These are phyloP conservation scores for Suillus occidentalis DNA, from an alignment of 768 basidiomycete species.

Conservation along the genomic window DNA sequence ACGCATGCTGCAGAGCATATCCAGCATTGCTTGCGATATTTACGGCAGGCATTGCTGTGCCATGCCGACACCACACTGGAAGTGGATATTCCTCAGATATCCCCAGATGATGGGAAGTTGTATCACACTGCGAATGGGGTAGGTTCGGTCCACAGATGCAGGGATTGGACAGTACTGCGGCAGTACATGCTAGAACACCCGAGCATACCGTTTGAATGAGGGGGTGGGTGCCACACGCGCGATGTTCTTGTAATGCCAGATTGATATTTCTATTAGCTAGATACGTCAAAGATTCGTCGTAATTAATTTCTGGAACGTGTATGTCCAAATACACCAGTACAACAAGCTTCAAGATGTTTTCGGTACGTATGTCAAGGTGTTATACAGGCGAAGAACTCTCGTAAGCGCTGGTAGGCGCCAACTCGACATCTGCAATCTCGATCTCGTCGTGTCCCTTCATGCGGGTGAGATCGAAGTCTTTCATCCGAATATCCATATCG, in stretches of 20 bases:
- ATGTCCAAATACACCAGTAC: neutral
- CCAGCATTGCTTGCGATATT: constrained; percentile 40
- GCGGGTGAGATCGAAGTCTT: neutral
- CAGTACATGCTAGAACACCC: constrained; percentile 29
- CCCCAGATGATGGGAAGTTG: constrained; percentile 19
- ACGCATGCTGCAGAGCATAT: constrained; percentile 31
- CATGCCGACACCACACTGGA: constrained; percentile 40
- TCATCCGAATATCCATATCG: constrained; percentile 19
- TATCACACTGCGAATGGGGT: constrained; percentile 31
- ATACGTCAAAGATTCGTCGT: neutral
- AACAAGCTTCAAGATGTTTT: neutral
- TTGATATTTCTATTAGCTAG: neutral
- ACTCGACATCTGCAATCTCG: constrained; percentile 6
- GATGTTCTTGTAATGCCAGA: neutral
- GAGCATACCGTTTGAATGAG: constrained; percentile 22
- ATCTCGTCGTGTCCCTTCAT: constrained; percentile 1
- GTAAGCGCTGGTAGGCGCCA: neutral
- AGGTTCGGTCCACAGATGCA: constrained; percentile 32
- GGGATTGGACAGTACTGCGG: constrained; percentile 34
- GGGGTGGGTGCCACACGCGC: neutral
- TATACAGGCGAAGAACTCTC: constrained; percentile 4
- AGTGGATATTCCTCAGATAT: constrained; percentile 28
- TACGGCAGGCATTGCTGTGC: constrained; percentile 39
- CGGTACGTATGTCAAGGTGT: neutral
- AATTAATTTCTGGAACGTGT: neutral